Percentiles rank a stretch among this genome's conserved stretches.
phyloP scores from a whole-genome alignment of 257 asterid species.

The Jacaranda mimosifolia region DNA sequence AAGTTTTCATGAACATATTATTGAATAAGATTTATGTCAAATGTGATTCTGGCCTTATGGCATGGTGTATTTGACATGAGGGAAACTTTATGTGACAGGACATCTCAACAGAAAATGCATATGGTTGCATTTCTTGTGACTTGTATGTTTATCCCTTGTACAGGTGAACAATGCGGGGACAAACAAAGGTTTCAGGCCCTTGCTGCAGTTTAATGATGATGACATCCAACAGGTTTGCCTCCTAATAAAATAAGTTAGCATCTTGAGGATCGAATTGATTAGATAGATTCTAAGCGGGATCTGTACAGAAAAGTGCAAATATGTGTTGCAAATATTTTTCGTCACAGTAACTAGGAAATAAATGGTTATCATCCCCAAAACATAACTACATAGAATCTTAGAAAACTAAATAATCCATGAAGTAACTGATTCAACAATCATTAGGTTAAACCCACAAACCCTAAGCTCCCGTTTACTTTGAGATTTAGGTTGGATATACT shows the following conservation, averaged over 20 bases:
- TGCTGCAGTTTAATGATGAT: conserved; percentile 79
- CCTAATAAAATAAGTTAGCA: conserved; percentile 20
- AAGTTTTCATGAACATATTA: too few species aligned
- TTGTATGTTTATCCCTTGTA: conserved; percentile 24
- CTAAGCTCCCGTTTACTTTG: neutral
- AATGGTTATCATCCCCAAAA: neutral
- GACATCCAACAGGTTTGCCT: conserved; percentile 85
- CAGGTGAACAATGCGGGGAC: conserved; percentile 98
- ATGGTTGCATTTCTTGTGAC: conserved; percentile 6
- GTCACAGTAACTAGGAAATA: neutral
- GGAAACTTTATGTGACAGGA: neutral
- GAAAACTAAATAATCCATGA: neutral
- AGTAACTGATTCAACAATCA: neutral
- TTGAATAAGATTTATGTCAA: too few species aligned
- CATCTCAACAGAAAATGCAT: neutral
- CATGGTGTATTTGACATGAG: too few species aligned
- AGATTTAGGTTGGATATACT: too few species aligned
- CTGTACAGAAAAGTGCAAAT: neutral
- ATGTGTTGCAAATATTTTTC: neutral
- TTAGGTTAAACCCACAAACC: neutral
- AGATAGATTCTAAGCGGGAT: neutral
- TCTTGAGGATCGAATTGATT: neutral
- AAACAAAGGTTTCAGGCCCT: conserved; percentile 98
- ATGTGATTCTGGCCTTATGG: too few species aligned
- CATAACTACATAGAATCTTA: neutral